Base-by-base conservation (phyloP, 2,329 filamentous ascomycete genomes). In the Aspergillus ruber region DNA sequence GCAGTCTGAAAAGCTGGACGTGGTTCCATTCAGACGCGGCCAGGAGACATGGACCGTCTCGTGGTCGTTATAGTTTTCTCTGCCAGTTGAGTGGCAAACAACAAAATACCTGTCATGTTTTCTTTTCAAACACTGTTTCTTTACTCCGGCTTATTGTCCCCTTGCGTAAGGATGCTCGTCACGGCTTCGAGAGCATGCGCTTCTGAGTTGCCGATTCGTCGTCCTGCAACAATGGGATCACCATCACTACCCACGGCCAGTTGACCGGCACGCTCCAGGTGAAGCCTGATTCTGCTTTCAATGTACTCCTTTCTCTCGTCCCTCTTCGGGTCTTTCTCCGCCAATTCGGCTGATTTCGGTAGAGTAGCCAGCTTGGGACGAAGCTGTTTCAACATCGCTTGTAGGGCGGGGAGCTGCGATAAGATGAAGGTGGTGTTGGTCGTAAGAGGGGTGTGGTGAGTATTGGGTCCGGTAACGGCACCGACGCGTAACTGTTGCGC, bases 281-380 rank as follows among this genome's bases (percentile, higher is more conserved):
- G 87, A 50, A 86, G 78, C 56, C 82, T 76, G 44, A 88, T 87
- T 60, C 90, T 84, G 46, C 79, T 79, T 69, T 96, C 90, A 43
- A 97, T 83, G 64, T 97, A 97, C 55, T 86, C 80, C 48, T 85
- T 77, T 50, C 91, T 76, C 64, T 93, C 83, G 45, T 83, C 79
- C 35, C 83, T 78, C 72, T 82, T 87, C 41, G 77, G 78, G 52
- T 75, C 67, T 42, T 58, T 59, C 49, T 71, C 65, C 25, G 64
- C 62, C 3, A 66, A 66, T 23, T 65, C 63, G 3, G 67, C 60
- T 1, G 64, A 57, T 18, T 54, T 56, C 2, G 65, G 61, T 45
- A 81, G 53, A 5, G 67, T 64, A 4, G 68, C 66, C 23, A 94
- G 70, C 50, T 84, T 82, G 0, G 86, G 82, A 51, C 83, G 74